Percentiles rank a stretch among this genome's conserved stretches.
These are phyloP conservation scores for Boletellus sp. DNA, from an alignment of 768 basidiomycete genomes.

Conservation along the genomic window DNA sequence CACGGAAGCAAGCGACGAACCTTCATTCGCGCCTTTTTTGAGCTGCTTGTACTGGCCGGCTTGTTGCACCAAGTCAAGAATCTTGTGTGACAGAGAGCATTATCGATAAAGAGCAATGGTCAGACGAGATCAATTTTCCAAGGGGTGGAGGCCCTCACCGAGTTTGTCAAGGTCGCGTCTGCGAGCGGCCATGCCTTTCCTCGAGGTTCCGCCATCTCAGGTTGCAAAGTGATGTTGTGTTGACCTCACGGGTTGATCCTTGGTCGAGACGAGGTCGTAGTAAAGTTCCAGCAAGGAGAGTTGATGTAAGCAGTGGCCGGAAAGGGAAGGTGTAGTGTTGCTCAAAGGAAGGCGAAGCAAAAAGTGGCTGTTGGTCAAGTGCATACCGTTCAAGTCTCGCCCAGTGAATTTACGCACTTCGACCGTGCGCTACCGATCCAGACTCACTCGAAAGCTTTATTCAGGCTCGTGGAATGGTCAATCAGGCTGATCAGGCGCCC, in stretches of 20 bases:
- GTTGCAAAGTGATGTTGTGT: conserved; percentile 8
- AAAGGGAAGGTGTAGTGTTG: conserved; percentile 5
- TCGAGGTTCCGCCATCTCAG: conserved; percentile 61
- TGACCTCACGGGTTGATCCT: conserved; percentile 91
- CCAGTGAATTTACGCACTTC: no score
- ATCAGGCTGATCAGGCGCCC: conserved; percentile 1
- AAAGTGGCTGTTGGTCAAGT: background rate
- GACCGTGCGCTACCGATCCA: no score
- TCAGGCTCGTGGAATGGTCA: conserved; percentile 2
- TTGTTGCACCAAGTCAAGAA: conserved; percentile 93
- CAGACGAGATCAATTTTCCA: background rate
- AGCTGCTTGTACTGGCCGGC: conserved; percentile 97
- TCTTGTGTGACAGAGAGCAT: conserved; percentile 43
- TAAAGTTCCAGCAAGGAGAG: background rate
- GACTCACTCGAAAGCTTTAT: no score
- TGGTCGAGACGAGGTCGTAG: conserved; percentile 49
- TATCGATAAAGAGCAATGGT: background rate
- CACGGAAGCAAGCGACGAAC: conserved; percentile 38
- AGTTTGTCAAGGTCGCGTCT: conserved; percentile 83
- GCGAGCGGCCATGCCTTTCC: conserved; percentile 90
- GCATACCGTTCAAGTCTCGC: no score
- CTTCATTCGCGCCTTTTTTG: conserved; percentile 99
- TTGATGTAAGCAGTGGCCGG: conserved; percentile 15
- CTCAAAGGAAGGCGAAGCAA: no score
- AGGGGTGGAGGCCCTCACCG: conserved; percentile 45